Conservation (phyloP, 169 alveolate species). For the Babesia sp. region DNA sequence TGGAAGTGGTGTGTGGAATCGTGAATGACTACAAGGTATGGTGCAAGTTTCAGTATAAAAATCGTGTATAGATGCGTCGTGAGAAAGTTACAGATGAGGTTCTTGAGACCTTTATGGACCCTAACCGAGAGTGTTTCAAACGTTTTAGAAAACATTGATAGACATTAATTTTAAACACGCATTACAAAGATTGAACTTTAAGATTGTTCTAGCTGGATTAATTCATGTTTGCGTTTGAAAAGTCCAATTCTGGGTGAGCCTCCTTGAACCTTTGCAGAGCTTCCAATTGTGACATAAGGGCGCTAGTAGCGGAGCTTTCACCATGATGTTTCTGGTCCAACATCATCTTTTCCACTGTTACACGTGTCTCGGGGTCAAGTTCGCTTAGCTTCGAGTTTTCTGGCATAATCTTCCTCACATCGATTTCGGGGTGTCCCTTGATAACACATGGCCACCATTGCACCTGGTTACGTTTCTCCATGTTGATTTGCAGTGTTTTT, state of each 20-base stretch:
- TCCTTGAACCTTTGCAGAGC: slow-evolving; percentile 91
- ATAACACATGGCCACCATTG: slow-evolving; percentile 96
- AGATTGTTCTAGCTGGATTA: too few relatives aligned
- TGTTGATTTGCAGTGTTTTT: slow-evolving; percentile 81
- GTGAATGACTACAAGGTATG: slow-evolving; percentile 84
- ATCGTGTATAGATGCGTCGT: slow-evolving; percentile 26
- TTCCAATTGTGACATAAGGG: slow-evolving; percentile 89
- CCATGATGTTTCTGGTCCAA: slow-evolving; percentile 91
- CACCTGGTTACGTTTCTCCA: slow-evolving; percentile 90
- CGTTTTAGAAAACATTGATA: slow-evolving; percentile 8
- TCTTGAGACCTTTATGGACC: slow-evolving; percentile 58
- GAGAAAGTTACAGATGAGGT: slow-evolving; percentile 49
- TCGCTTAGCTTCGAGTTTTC: slow-evolving; percentile 95
- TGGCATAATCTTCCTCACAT: slow-evolving; percentile 95
- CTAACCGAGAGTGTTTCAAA: slow-evolving; percentile 35
- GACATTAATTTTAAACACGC: too few relatives aligned
- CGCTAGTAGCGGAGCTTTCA: slow-evolving; percentile 92
- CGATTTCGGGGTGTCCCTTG: slow-evolving; percentile 93
- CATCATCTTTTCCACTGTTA: slow-evolving; percentile 97
- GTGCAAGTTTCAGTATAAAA: slow-evolving; percentile 37
- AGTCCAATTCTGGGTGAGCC: slow-evolving; percentile 98
- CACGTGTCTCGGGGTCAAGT: slow-evolving; percentile 94
- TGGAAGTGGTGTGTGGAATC: slow-evolving; percentile 80
- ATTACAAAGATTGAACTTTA: too few relatives aligned
- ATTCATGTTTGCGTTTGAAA: slow-evolving; percentile 91